Evolutionary conservation across 257 asterid genomes (phyloP).

Genomic region (Solanum gandarillasii): DNA sequence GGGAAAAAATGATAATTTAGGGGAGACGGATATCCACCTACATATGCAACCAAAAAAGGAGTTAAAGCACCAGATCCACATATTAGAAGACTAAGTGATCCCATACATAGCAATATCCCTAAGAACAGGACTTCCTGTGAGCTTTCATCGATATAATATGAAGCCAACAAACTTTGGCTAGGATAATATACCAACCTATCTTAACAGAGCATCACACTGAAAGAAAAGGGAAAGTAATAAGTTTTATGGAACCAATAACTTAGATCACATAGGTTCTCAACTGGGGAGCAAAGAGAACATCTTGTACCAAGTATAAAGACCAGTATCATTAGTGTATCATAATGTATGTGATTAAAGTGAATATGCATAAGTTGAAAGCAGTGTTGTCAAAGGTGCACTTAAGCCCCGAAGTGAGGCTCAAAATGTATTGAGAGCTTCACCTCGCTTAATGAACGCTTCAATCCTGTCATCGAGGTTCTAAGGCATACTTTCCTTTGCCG

Average conservation of each 20-base stretch:
- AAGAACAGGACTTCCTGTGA: background rate
- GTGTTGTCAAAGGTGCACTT: background rate
- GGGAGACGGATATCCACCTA: conserved; percentile 99
- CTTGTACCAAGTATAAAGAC: background rate
- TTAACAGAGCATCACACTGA: background rate
- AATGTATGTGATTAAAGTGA: background rate
- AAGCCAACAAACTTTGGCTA: background rate
- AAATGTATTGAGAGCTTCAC: background rate
- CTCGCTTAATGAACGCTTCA: background rate
- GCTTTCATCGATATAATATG: background rate
- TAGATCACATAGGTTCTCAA: background rate
- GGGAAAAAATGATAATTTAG: conserved; percentile 89
- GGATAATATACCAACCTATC: background rate
- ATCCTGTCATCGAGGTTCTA: background rate
- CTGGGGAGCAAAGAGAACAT: background rate
- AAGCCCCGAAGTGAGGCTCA: background rate
- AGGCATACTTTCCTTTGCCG: background rate
- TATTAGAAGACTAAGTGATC: background rate
- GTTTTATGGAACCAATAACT: background rate
- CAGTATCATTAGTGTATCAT: background rate
- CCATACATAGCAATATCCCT: background rate
- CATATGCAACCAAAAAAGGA: background rate
- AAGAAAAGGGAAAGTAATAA: background rate
- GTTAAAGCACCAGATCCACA: background rate
- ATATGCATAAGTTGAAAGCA: background rate